Percentiles rank a stretch among this genome's conserved stretches.
Conservation (phyloP, 2,329 filamentous ascomycete species). For the Curvularia hawaiiensis region DNA sequence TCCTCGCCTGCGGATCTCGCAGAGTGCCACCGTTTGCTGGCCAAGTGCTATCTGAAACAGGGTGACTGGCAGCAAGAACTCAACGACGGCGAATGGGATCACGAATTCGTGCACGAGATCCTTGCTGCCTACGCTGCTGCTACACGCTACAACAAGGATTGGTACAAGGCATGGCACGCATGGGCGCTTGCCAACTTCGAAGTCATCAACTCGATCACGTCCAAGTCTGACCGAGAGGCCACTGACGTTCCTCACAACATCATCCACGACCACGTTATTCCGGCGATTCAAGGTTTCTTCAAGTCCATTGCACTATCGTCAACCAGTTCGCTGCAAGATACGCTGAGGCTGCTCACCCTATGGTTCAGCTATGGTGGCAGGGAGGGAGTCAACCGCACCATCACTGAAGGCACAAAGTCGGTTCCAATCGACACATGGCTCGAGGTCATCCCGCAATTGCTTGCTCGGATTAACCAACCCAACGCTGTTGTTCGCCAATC, state of each 20-base stretch:
- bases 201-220: slow-evolving; percentile 82
- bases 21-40: slow-evolving; percentile 73
- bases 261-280: slow-evolving; percentile 87
- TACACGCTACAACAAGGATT: slow-evolving; percentile 90
- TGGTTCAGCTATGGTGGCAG: slow-evolving; percentile 96
- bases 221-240: slow-evolving; percentile 66
- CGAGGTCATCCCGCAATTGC: slow-evolving; percentile 95
- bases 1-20: slow-evolving; percentile 49
- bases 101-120: slow-evolving; percentile 84
- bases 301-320: slow-evolving; percentile 92
- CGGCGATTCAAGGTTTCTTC: slow-evolving; percentile 95
- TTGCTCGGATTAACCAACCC: slow-evolving; percentile 95
- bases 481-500: slow-evolving; percentile 86
- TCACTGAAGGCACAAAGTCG: slow-evolving; percentile 87
- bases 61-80: slow-evolving; percentile 93
- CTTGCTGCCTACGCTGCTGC: slow-evolving; percentile 89
- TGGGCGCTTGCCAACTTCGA: slow-evolving; percentile 99
- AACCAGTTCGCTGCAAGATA: slow-evolving; percentile 94
- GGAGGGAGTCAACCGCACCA: slow-evolving; percentile 82
- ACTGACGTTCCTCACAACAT: slow-evolving; percentile 67
- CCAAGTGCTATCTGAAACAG: slow-evolving; percentile 94
- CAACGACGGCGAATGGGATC: slow-evolving; percentile 87
- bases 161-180: slow-evolving; percentile 99
- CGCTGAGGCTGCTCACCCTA: slow-evolving; percentile 85
- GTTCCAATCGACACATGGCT: slow-evolving; percentile 99